A percentile compares a stretch with the other conserved stretches of the same genome.
Conservation (phyloP, 208 protist genomes). For the Acanthamoeba lenticulata region DNA sequence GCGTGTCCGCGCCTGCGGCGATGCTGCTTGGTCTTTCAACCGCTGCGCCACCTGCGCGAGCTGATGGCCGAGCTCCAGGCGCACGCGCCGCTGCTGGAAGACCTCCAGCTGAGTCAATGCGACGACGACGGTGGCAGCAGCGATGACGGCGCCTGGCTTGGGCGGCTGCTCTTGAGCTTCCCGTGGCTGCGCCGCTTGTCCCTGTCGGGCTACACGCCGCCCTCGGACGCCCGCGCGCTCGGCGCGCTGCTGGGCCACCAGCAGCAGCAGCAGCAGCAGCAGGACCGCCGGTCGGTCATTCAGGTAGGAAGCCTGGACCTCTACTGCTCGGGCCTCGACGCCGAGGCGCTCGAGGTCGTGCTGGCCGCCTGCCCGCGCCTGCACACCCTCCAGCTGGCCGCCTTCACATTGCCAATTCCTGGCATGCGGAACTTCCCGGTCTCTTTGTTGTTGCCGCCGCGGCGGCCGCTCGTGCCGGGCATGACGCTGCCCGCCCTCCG, state of each 20-base stretch:
- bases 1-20: background rate
- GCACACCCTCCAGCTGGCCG: background rate
- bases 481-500: background rate
- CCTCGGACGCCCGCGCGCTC: background rate
- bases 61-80: background rate
- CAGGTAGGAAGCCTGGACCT: too few species aligned
- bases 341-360: background rate
- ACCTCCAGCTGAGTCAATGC: background rate
- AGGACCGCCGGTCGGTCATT: too few species aligned
- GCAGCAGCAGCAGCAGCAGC: background rate
- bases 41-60: background rate
- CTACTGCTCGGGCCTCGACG: background rate
- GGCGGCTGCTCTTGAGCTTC: background rate
- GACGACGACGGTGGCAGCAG: background rate
- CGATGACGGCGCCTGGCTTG: background rate
- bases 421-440: too few species aligned
- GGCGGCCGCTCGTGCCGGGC: background rate
- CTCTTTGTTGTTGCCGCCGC: too few species aligned
- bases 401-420: background rate
- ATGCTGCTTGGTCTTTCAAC: background rate
- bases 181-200: background rate
- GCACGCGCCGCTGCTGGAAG: background rate
- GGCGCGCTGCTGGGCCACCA: background rate
- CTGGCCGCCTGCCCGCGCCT: background rate
- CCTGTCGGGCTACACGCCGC: background rate